Evolutionary conservation across 2,329 filamentous ascomycete species (phyloP).

Genomic region (Pyrenochaeta sp.): DNA sequence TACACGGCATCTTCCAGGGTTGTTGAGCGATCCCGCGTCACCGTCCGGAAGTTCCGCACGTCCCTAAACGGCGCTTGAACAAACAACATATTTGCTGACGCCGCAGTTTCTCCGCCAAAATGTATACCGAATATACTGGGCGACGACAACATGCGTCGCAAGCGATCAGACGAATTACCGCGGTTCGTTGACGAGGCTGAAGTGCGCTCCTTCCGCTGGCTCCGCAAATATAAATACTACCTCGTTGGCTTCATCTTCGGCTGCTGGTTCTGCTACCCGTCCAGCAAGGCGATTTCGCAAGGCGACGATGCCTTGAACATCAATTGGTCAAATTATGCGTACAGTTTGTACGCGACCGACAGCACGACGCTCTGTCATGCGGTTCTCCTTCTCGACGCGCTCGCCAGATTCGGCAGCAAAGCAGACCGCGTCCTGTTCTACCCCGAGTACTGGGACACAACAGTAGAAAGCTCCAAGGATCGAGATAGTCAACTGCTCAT

Average conservation of each 20-base stretch:
- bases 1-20: not conserved
- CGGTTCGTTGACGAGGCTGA: slow-evolving; percentile 32
- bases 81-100: not conserved
- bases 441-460: slow-evolving; percentile 51
- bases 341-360: slow-evolving; percentile 55
- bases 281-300: slow-evolving; percentile 10
- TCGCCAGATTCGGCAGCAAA: slow-evolving; percentile 53
- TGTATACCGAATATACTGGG: slow-evolving; percentile 10
- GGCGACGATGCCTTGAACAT: slow-evolving; percentile 24
- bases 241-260: slow-evolving; percentile 36
- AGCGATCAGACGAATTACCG: slow-evolving; percentile 47
- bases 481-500: slow-evolving; percentile 58
- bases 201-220: slow-evolving; percentile 27
- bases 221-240: slow-evolving; percentile 41
- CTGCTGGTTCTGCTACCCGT: slow-evolving; percentile 40
- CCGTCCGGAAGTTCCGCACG: slow-evolving; percentile 27
- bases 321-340: slow-evolving; percentile 53
- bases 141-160: slow-evolving; percentile 41
- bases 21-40: slow-evolving; percentile 5
- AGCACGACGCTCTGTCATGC: slow-evolving; percentile 54
- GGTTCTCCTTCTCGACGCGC: slow-evolving; percentile 55
- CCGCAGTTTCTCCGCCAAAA: slow-evolving; percentile 5
- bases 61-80: slow-evolving; percentile 10
- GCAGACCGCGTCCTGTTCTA: slow-evolving; percentile 58
- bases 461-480: slow-evolving; percentile 36